These are phyloP conservation scores for Xylaria cubensis DNA, from an alignment of 495 filamentous ascomycete genomes.

Conservation along the genomic window DNA sequence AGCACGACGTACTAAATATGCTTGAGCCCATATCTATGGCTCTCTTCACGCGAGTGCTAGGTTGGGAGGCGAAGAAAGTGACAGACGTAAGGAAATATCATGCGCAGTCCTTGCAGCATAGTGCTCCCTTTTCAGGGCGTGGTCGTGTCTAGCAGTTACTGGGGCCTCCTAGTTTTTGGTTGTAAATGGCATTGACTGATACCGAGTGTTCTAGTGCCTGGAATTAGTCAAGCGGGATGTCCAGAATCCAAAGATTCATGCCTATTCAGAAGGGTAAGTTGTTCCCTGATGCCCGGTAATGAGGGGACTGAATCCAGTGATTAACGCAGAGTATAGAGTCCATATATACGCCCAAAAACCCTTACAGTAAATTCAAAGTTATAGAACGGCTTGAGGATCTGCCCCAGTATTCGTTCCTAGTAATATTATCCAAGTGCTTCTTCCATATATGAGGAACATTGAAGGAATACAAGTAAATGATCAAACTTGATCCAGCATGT, in stretches of 20 bases:
- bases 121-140: not conserved
- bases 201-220: slow-evolving; percentile 8
- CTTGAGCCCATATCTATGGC: slow-evolving; percentile 31
- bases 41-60: slow-evolving; percentile 31
- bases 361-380: not conserved
- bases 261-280: slow-evolving; percentile 24
- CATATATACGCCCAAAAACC: slow-evolving; percentile 24
- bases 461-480: not conserved
- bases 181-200: not conserved
- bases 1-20: slow-evolving; percentile 23
- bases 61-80: slow-evolving; percentile 28
- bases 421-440: not conserved
- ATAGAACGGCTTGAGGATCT: not conserved
- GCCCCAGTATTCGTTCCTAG: not conserved
- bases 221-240: slow-evolving; percentile 26
- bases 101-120: not conserved
- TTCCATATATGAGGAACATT: not conserved
- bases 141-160: not conserved
- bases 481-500: slow-evolving; percentile 5
- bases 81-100: not conserved
- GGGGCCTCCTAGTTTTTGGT: not conserved
- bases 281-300: not conserved
- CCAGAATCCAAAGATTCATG: slow-evolving; percentile 27
- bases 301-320: not conserved
- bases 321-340: not conserved